Percentiles rank a stretch among this genome's conserved stretches.
These are phyloP conservation scores for Puccinia coronata DNA, from an alignment of 1,284 basidiomycete genomes.

Conservation along the genomic window DNA sequence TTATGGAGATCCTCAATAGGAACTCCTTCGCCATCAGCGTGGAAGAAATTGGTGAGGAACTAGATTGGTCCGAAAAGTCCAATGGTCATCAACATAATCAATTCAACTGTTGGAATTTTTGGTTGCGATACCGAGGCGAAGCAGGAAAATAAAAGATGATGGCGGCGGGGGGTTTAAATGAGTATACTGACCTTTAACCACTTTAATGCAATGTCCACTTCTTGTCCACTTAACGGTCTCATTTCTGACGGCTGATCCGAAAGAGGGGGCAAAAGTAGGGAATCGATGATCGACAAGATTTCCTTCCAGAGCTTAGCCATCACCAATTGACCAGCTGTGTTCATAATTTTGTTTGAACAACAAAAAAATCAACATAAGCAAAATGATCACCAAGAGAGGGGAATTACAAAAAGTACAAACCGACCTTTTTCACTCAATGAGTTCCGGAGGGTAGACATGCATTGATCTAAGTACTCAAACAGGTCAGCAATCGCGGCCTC, in stretches of 20 bases:
- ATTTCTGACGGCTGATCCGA: slow-evolving; percentile 85
- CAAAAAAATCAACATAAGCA: slow-evolving; percentile 1
- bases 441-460: slow-evolving; percentile 86
- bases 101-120: neutral
- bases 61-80: slow-evolving; percentile 59
- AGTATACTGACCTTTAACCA: slow-evolving; percentile 77
- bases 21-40: slow-evolving; percentile 83
- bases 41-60: slow-evolving; percentile 93
- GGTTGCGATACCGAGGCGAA: neutral
- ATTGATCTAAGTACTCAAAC: slow-evolving; percentile 95
- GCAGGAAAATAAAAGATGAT: neutral
- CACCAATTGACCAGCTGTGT: slow-evolving; percentile 88
- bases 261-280: slow-evolving; percentile 84
- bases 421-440: slow-evolving; percentile 69
- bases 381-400: neutral
- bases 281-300: slow-evolving; percentile 82
- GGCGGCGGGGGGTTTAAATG: neutral
- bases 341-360: slow-evolving; percentile 56
- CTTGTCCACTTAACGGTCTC: slow-evolving; percentile 86
- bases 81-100: slow-evolving; percentile 38
- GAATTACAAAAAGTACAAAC: neutral
- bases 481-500: slow-evolving; percentile 88
- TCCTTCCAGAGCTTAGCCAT: slow-evolving; percentile 97
- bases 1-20: slow-evolving; percentile 87
- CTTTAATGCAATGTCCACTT: slow-evolving; percentile 96